Evolutionary conservation across 1,139 yeast genomes (phyloP).

Genomic region (Diutina rugosa): DNA sequence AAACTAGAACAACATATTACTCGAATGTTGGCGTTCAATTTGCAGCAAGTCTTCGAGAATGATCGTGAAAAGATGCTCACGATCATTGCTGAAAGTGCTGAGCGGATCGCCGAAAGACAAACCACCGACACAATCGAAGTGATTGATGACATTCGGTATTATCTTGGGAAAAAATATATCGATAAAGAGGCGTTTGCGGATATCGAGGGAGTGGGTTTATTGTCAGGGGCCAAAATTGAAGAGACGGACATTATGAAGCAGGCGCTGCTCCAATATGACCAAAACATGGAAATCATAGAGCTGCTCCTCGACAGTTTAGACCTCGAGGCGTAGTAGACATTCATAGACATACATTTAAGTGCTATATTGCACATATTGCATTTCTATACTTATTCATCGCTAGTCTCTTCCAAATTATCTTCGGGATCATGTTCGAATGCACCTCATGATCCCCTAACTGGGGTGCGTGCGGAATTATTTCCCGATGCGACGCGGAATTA

Average conservation of each 20-base stretch:
- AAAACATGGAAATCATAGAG: constrained; percentile 31
- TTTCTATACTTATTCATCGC: background rate
- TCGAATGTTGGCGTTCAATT: constrained; percentile 37
- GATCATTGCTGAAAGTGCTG: constrained; percentile 34
- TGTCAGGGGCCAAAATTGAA: constrained; percentile 4
- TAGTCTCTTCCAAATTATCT: background rate
- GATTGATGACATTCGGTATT: constrained; percentile 65
- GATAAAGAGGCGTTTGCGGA: constrained; percentile 22
- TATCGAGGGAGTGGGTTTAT: constrained; percentile 6
- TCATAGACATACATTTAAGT: background rate
- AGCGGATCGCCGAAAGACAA: constrained; percentile 45
- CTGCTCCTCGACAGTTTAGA: constrained; percentile 24
- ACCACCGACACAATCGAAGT: constrained; percentile 72
- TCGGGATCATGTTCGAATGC: background rate
- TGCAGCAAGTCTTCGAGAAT: constrained; percentile 20
- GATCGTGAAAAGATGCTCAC: constrained; percentile 7
- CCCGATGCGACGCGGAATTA: background rate
- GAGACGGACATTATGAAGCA: constrained; percentile 21
- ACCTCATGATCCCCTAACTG: background rate
- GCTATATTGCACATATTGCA: background rate
- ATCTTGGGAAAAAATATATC: constrained; percentile 36
- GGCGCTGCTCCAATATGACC: constrained; percentile 13
- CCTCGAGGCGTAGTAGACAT: constrained; percentile 25
- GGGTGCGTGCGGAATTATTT: background rate
- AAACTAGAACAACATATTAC: constrained; percentile 56